Percentiles rank a stretch among this genome's conserved stretches.
Evolutionary conservation across 2,329 filamentous ascomycete species (phyloP).

Genomic region (Teratosphaeria nubilosa): DNA sequence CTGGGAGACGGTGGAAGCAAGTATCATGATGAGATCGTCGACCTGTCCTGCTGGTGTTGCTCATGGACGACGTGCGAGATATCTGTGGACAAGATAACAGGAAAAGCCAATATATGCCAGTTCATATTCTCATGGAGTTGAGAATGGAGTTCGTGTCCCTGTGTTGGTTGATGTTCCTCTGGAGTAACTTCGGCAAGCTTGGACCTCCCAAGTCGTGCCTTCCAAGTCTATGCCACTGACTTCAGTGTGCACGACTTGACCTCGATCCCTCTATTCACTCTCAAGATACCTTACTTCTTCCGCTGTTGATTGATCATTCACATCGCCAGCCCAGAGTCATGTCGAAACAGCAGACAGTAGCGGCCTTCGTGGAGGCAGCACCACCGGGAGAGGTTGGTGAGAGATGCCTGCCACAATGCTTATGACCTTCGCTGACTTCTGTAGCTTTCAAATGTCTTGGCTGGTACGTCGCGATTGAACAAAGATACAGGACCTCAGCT

Average conservation of each 20-base stretch:
- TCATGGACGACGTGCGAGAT: too few species aligned
- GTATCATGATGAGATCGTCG: too few species aligned
- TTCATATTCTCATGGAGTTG: background rate
- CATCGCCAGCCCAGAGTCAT: background rate
- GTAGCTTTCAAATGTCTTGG: slow-evolving; percentile 78
- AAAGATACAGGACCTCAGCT: background rate
- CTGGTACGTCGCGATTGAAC: slow-evolving; percentile 47
- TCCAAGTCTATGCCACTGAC: background rate
- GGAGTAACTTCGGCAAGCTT: background rate
- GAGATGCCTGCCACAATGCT: slow-evolving; percentile 9
- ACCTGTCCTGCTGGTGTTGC: too few species aligned
- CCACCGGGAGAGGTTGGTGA: slow-evolving; percentile 83
- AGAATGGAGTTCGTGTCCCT: background rate
- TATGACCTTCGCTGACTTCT: slow-evolving; percentile 13
- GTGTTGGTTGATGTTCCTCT: background rate
- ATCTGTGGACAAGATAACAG: too few species aligned
- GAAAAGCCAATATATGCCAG: too few species aligned
- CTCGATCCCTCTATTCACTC: background rate
- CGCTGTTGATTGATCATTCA: background rate
- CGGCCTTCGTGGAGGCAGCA: slow-evolving; percentile 85
- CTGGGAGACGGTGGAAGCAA: too few species aligned
- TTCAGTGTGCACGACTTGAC: background rate
- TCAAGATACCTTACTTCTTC: background rate
- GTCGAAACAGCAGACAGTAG: slow-evolving; percentile 29
- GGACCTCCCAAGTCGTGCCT: background rate